These are phyloP conservation scores for Chenopodium quinoa DNA, from an alignment of 148 eudicot species.

Conservation along the genomic window DNA sequence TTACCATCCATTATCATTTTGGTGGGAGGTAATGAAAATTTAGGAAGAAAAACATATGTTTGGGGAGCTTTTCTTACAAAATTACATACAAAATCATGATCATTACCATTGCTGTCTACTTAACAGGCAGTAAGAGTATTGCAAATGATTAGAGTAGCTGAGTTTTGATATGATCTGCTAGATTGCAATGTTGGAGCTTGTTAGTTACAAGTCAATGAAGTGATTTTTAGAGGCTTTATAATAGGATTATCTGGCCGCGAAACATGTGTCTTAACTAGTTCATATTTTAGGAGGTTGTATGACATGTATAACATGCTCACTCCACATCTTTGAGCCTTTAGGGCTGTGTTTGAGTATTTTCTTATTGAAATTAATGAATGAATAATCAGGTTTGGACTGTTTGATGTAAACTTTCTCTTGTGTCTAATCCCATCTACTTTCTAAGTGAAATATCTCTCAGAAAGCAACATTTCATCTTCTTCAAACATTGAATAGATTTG, in stretches of 20 bases:
- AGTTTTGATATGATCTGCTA: neutral
- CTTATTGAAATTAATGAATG: neutral
- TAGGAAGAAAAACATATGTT: too few relatives aligned
- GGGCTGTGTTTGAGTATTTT: neutral
- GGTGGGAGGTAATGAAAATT: neutral
- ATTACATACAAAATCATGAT: too few relatives aligned
- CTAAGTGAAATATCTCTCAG: conserved; percentile 8
- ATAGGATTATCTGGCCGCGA: neutral
- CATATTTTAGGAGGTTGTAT: neutral
- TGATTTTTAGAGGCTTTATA: neutral
- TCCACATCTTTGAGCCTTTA: neutral
- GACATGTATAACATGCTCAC: neutral
- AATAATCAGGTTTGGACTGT: conserved; percentile 7
- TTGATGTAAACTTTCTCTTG: neutral
- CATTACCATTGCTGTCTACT: neutral
- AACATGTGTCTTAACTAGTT: neutral
- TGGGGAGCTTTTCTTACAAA: neutral
- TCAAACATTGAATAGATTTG: conserved; percentile 2
- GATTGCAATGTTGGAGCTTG: neutral
- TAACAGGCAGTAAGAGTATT: neutral
- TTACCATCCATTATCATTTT: neutral
- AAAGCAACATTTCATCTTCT: conserved; percentile 23
- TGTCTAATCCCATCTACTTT: neutral
- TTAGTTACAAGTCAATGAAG: neutral
- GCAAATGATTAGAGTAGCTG: neutral